Evolutionary conservation across 1,284 basidiomycete species (phyloP).

Genomic region (Moesziomyces globuligerus): DNA sequence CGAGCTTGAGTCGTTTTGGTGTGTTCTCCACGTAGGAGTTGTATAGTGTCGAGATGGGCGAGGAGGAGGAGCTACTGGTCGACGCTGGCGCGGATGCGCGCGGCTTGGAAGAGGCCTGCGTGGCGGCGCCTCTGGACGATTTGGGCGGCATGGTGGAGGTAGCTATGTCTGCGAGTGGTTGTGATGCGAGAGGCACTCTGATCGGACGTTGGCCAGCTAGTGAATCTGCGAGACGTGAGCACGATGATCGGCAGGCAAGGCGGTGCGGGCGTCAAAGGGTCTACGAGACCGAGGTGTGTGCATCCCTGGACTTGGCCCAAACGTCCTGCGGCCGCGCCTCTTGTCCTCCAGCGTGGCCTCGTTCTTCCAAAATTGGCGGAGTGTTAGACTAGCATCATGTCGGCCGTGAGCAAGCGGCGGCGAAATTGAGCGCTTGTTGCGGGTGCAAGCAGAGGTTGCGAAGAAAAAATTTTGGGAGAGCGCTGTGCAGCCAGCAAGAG

Average conservation of each 20-base stretch:
- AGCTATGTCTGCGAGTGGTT: background rate
- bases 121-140: constrained; percentile 16
- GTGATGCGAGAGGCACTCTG: background rate
- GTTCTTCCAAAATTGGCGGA: background rate
- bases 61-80: constrained; percentile 16
- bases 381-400: background rate
- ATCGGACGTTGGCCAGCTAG: too few relatives aligned
- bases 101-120: constrained; percentile 13
- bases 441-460: background rate
- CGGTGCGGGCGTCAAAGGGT: background rate
- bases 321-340: background rate
- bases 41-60: constrained; percentile 71
- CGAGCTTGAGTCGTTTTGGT: constrained; percentile 85
- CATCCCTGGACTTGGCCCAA: background rate
- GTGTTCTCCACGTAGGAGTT: constrained; percentile 82
- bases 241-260: background rate
- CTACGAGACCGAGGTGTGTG: background rate
- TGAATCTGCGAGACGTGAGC: too few relatives aligned
- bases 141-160: constrained; percentile 34
- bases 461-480: background rate
- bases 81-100: constrained; percentile 21
- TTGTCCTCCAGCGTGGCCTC: background rate
- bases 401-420: background rate
- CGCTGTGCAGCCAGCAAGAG: background rate
- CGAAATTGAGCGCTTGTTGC: background rate